phyloP scores from a whole-genome alignment of 108 stramenopile species.

The Cyclotella sp. region DNA sequence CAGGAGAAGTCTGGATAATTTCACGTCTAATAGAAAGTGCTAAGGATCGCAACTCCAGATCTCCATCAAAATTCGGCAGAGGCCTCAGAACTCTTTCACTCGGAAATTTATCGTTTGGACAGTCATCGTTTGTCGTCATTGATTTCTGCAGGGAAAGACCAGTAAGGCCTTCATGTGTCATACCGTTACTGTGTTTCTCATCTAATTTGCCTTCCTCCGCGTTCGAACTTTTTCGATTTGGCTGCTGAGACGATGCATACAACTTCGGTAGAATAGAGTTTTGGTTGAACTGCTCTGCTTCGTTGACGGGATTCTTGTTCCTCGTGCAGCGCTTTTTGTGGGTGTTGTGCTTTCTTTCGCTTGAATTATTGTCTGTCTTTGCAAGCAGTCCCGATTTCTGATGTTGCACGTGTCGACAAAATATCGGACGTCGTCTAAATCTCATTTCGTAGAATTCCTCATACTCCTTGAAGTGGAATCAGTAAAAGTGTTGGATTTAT shows the following conservation, averaged over 20 bases:
- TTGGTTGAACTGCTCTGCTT: slow-evolving; percentile 1
- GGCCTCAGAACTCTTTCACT: slow-evolving; percentile 36
- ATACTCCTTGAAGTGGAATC: slow-evolving; percentile 40
- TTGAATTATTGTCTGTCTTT: not conserved
- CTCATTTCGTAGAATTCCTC: slow-evolving; percentile 65
- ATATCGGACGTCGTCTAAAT: slow-evolving; percentile 45
- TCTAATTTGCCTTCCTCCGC: slow-evolving; percentile 26
- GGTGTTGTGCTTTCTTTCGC: not conserved
- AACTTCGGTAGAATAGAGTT: not conserved
- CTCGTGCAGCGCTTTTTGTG: not conserved
- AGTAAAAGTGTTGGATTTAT: not conserved
- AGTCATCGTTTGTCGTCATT: slow-evolving; percentile 1
- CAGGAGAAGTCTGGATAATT: slow-evolving; percentile 53
- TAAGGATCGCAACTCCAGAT: slow-evolving; percentile 56
- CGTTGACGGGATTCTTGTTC: not conserved
- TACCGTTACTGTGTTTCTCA: slow-evolving; percentile 1
- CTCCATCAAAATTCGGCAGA: slow-evolving; percentile 63
- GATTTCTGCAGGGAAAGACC: slow-evolving; percentile 31
- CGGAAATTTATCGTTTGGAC: not conserved
- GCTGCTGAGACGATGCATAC: slow-evolving; percentile 1
- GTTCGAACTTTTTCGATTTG: slow-evolving; percentile 14
- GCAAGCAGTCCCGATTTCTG: slow-evolving; percentile 5
- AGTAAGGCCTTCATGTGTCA: slow-evolving; percentile 6
- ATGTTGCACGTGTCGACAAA: slow-evolving; percentile 18
- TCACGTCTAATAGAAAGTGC: slow-evolving; percentile 60